Conservation (phyloP, 805 yeast genomes). For the Isabelozyma gotoi region DNA sequence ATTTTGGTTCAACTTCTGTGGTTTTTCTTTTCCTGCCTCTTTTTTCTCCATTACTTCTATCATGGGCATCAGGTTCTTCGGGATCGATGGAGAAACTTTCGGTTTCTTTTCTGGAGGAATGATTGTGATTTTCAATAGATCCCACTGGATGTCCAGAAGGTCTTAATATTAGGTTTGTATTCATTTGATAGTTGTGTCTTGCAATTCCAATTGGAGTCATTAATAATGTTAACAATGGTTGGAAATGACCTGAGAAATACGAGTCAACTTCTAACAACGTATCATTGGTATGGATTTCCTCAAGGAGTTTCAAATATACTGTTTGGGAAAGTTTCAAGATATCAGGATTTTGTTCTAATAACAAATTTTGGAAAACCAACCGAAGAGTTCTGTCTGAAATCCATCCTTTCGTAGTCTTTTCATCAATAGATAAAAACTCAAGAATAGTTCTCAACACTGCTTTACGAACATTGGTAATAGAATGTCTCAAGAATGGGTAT, state of each 20-base stretch:
- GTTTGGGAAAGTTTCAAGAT: constrained; percentile 62
- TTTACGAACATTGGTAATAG: constrained; percentile 85
- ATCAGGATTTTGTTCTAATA: constrained; percentile 83
- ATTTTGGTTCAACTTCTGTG: constrained; percentile 11
- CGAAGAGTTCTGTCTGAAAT: constrained; percentile 71
- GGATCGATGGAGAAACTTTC: constrained; percentile 6
- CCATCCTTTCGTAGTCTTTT: constrained; percentile 63
- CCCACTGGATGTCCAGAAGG: constrained; percentile 66
- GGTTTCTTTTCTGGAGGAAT: neutral
- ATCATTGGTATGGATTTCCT: constrained; percentile 36
- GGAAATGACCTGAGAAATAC: constrained; percentile 55
- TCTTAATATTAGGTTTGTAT: constrained; percentile 65
- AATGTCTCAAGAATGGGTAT: constrained; percentile 90
- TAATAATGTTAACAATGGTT: constrained; percentile 61
- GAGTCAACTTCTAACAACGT: constrained; percentile 47
- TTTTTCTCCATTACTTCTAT: constrained; percentile 18
- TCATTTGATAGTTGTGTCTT: constrained; percentile 84
- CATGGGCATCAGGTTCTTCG: constrained; percentile 12
- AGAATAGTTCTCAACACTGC: constrained; percentile 79
- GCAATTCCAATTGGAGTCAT: constrained; percentile 96
- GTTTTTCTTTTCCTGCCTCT: constrained; percentile 52
- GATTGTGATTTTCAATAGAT: constrained; percentile 6
- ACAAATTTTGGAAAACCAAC: constrained; percentile 78
- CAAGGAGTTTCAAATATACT: constrained; percentile 59
- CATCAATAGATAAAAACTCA: constrained; percentile 67